Conservation (phyloP, 2,329 filamentous ascomycete genomes). For the Cladosporium sp. region DNA sequence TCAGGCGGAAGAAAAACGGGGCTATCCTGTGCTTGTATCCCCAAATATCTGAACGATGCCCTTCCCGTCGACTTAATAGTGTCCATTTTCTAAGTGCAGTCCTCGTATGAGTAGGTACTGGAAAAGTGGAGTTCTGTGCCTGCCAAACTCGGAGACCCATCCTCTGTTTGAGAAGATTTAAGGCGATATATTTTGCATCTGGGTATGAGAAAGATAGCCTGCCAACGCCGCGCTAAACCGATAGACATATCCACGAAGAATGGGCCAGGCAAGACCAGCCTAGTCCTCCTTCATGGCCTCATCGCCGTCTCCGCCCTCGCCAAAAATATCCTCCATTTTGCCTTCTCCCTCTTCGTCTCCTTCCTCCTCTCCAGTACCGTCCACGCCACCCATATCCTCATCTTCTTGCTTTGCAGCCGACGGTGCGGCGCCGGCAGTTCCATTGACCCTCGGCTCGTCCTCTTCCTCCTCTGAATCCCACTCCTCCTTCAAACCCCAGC, state of each 20-base stretch:
- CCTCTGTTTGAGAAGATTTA: neutral
- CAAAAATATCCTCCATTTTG: conserved; percentile 41
- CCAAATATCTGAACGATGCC: too few species aligned
- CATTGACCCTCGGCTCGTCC: conserved; percentile 34
- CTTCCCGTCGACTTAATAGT: too few species aligned
- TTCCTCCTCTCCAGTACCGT: conserved; percentile 30
- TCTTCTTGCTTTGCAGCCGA: conserved; percentile 19
- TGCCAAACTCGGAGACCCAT: too few species aligned
- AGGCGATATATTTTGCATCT: neutral
- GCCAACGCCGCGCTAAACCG: neutral
- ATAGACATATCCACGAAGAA: neutral
- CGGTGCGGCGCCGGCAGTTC: conserved; percentile 27
- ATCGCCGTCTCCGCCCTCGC: conserved; percentile 21
- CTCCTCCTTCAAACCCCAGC: conserved; percentile 52
- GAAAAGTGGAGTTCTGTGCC: too few species aligned
- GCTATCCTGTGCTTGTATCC: too few species aligned
- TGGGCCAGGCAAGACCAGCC: neutral
- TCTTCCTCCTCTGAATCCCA: conserved; percentile 52
- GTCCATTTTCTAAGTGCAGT: too few species aligned
- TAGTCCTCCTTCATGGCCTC: conserved; percentile 11
- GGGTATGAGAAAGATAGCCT: neutral
- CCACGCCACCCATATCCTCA: conserved; percentile 37
- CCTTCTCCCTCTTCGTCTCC: conserved; percentile 32
- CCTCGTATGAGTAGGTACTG: too few species aligned
- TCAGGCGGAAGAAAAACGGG: too few species aligned